These are phyloP conservation scores for Coprinopsis marcescibilis DNA, from an alignment of 768 basidiomycete species.

Conservation along the genomic window DNA sequence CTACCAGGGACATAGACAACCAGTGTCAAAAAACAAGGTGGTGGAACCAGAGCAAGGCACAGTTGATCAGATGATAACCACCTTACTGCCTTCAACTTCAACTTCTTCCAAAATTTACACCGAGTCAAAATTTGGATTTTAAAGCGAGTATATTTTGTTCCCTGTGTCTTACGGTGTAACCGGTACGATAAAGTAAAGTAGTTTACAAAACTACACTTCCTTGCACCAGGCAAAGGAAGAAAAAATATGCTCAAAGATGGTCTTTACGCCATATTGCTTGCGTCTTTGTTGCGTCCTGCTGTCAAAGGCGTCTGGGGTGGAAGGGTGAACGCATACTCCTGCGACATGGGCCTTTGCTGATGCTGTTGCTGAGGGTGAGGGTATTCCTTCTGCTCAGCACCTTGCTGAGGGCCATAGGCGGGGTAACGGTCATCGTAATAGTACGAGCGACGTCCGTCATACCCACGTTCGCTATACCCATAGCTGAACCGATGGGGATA, in stretches of 20 bases:
- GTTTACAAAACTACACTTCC: conserved; percentile 11
- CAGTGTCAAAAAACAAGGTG: neutral
- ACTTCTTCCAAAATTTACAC: no score
- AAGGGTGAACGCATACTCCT: conserved; percentile 5
- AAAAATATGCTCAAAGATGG: neutral
- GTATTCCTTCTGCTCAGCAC: neutral
- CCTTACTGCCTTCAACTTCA: no score
- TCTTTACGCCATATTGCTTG: conserved; percentile 1
- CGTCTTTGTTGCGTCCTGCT: conserved; percentile 3
- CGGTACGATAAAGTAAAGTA: neutral
- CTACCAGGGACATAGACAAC: neutral
- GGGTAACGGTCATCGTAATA: neutral
- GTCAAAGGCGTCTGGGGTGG: conserved; percentile 1
- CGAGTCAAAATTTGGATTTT: no score
- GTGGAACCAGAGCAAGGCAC: neutral
- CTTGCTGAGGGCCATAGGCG: neutral
- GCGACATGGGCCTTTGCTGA: neutral
- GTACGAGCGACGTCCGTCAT: neutral
- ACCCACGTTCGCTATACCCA: no score
- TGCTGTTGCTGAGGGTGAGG: neutral
- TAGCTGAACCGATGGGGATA: conserved; percentile 11
- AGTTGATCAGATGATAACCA: no score
- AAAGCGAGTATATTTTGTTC: no score
- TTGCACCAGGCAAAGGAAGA: conserved; percentile 10
- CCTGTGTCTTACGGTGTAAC: neutral